Evolutionary conservation across 1,284 basidiomycete species (phyloP).

Genomic region (Malassezia yamatoensis): DNA sequence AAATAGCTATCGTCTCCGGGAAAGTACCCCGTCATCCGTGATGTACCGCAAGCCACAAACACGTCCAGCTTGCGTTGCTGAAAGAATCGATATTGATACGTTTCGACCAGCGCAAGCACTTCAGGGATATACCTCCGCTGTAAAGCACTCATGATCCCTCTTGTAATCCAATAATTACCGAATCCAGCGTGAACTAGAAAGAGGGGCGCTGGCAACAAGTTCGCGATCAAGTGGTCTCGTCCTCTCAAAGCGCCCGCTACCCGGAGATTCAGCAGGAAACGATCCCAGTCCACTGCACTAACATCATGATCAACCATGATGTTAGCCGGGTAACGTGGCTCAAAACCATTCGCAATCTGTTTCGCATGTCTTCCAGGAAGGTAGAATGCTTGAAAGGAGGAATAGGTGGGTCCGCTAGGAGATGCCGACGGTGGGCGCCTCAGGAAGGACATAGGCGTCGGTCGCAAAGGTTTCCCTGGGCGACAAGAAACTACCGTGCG

Average conservation of each 20-base stretch:
- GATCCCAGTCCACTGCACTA: constrained; percentile 5
- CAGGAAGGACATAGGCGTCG: neutral
- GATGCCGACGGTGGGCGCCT: neutral
- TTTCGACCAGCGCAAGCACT: neutral
- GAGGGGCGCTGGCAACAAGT: neutral
- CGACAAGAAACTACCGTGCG: neutral
- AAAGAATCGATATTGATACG: neutral
- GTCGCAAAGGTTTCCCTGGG: neutral
- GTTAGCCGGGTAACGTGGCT: neutral
- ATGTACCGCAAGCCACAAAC: neutral
- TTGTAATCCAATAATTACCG: neutral
- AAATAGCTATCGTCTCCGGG: neutral
- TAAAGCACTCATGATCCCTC: neutral
- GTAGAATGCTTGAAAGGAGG: neutral
- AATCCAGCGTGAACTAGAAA: neutral
- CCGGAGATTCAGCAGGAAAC: neutral
- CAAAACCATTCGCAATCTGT: neutral
- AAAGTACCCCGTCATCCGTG: neutral
- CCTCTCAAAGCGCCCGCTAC: neutral
- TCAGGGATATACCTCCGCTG: neutral
- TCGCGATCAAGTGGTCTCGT: neutral
- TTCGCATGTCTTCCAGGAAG: neutral
- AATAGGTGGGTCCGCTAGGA: neutral
- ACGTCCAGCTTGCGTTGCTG: neutral
- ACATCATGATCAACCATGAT: constrained; percentile 4